These are phyloP conservation scores for Sechiopsis laciniata DNA, from an alignment of 306 rosid genomes.

Conservation along the genomic window DNA sequence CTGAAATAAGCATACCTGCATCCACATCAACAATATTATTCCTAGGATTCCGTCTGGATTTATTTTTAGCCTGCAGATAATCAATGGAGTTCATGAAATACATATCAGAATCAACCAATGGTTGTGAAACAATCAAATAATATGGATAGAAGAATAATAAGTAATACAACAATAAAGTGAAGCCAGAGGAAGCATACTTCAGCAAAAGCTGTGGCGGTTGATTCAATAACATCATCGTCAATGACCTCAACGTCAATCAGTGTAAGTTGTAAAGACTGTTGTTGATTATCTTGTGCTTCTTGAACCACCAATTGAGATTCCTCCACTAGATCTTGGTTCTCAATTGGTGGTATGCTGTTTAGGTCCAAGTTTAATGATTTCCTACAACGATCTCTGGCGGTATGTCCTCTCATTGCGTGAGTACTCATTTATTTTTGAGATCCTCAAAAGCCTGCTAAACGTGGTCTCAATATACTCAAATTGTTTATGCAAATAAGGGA, in stretches of 20 bases:
- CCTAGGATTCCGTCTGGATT: slow-evolving; percentile 56
- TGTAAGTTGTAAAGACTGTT: slow-evolving; percentile 29
- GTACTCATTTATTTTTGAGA: slow-evolving; percentile 33
- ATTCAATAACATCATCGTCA: slow-evolving; percentile 82
- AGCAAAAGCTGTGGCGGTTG: slow-evolving; percentile 72
- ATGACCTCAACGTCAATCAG: slow-evolving; percentile 75
- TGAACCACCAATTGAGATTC: slow-evolving; percentile 29
- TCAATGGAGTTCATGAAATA: slow-evolving; percentile 15
- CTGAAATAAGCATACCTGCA: slow-evolving; percentile 44
- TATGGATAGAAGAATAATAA: not conserved
- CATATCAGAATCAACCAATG: slow-evolving; percentile 15
- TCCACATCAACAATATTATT: slow-evolving; percentile 73
- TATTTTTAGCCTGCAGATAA: slow-evolving; percentile 63
- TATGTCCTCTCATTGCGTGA: slow-evolving; percentile 26
- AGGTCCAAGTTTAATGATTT: slow-evolving; percentile 42
- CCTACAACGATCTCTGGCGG: slow-evolving; percentile 38
- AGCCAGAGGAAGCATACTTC: slow-evolving; percentile 40
- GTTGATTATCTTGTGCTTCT: slow-evolving; percentile 24
- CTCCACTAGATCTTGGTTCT: slow-evolving; percentile 39
- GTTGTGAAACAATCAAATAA: not conserved
- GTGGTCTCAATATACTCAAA: not conserved
- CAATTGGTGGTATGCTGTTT: slow-evolving; percentile 41
- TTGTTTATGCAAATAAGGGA: not conserved
- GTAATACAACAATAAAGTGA: slow-evolving; percentile 10
- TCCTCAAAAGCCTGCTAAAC: slow-evolving; percentile 20